A percentile compares a stretch with the other conserved stretches of the same genome.
Evolutionary conservation across 176 grass and related monocot species (phyloP).

Genomic region (Cocos nucifera): DNA sequence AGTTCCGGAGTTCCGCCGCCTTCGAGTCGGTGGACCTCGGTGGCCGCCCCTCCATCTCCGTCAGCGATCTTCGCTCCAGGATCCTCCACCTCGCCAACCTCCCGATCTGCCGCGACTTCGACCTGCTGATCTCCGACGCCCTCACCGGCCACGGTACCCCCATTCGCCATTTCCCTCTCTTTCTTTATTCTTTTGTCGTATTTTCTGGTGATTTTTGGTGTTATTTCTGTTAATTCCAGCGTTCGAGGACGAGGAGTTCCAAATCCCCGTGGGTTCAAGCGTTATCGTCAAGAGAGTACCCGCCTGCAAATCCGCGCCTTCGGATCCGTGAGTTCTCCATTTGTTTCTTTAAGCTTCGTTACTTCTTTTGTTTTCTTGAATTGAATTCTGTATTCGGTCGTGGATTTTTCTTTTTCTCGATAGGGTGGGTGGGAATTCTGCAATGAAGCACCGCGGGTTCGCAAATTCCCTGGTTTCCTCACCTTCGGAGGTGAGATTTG

Average conservation of each 20-base stretch:
- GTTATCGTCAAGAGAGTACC: constrained; percentile 22
- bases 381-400: too few relatives aligned
- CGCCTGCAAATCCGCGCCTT: background rate
- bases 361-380: background rate
- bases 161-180: too few relatives aligned
- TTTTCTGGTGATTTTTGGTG: background rate
- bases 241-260: constrained; percentile 8
- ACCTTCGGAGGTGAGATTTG: too few relatives aligned
- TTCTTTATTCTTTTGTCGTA: background rate
- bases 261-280: constrained; percentile 15
- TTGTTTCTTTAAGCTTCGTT: background rate
- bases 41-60: constrained; percentile 11
- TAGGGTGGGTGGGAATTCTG: too few relatives aligned
- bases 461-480: too few relatives aligned
- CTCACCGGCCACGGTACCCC: background rate
- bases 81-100: constrained; percentile 10
- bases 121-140: constrained; percentile 17
- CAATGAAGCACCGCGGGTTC: too few relatives aligned
- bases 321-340: background rate
- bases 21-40: constrained; percentile 12
- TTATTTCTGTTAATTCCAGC: background rate
- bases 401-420: too few relatives aligned
- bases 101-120: constrained; percentile 8
- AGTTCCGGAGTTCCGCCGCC: constrained; percentile 13
- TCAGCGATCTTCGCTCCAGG: constrained; percentile 11